Evolutionary conservation across 768 basidiomycete species (phyloP).

Genomic region (Filobasidium floriforme): DNA sequence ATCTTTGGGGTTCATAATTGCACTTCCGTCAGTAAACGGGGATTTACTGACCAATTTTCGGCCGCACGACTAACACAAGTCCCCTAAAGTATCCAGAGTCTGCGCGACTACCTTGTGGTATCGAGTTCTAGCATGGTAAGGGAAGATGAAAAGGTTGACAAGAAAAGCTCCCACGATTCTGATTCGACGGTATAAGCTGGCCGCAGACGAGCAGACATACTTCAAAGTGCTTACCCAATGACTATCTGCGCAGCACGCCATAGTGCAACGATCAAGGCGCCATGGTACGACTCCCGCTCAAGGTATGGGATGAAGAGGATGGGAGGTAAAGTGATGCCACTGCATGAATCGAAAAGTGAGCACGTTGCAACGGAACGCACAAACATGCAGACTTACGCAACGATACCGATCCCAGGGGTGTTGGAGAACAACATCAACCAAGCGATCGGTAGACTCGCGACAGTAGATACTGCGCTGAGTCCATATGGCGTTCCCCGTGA

Average conservation of each 20-base stretch:
- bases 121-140: constrained; percentile 39
- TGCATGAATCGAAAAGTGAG: constrained; percentile 4
- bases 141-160: constrained; percentile 41
- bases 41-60: no score
- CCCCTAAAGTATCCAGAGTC: constrained; percentile 34
- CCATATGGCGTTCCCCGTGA: constrained; percentile 39
- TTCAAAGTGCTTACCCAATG: constrained; percentile 25
- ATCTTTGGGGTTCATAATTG: constrained; percentile 21
- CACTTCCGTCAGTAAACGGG: no score
- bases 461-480: constrained; percentile 37
- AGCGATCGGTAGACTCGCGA: constrained; percentile 37
- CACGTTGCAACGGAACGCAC: neutral
- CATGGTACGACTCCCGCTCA: constrained; percentile 24
- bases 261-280: constrained; percentile 36
- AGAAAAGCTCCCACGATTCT: constrained; percentile 44
- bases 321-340: constrained; percentile 44
- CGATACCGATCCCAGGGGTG: constrained; percentile 29
- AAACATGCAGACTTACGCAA: constrained; percentile 23
- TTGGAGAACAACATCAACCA: constrained; percentile 39
- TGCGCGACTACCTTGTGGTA: constrained; percentile 34
- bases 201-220: no score
- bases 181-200: neutral
- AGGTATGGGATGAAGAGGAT: constrained; percentile 43
- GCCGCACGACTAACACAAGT: constrained; percentile 32
- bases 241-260: constrained; percentile 37